Base-by-base conservation (phyloP, 371 early-diverging fungal species). In the Lichtheimia ornata region DNA sequence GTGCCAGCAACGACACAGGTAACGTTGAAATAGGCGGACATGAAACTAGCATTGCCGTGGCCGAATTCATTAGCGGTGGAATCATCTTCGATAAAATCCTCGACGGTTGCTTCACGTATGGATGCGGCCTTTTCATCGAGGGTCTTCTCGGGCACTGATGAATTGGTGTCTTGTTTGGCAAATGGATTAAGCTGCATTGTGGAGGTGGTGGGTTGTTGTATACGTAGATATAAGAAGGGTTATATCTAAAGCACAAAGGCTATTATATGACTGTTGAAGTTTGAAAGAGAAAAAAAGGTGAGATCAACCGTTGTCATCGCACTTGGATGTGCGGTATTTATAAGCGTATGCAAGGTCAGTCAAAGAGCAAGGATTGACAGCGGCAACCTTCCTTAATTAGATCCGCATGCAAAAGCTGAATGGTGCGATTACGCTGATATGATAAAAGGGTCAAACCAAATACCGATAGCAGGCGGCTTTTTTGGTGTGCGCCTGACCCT, bases 1-100 rank as follows among this genome's bases (percentile, higher is more conserved):
- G 91, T 90, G 40, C 95, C 95, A 5, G 93, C 92, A 18, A 92
- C 86, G n/a, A 93, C 89, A 74, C 93, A 90, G 35, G 84, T 83
- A 13, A 90, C 75, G 67, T 85, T 88, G 49, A 87, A 79, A 52
- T 81, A 85, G 24, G 84, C 83, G 44, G 79, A 79, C 47, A 79
- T 70, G 28, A 70, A 71, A 20, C 55, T 59, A 49, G 73, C 78
- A n/a, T 59, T 56, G 5, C 78, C 78, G 20, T 71, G 78, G 12
- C 75, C 75, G 54, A 72, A 74, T 28, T 76, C 71, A 59, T 72
- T 67, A 28, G 47, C 55, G 43, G 41, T 44, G 58, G 53, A 44
- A 44, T 65, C 65, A n/a, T 44, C 49, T 51, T 66, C 71, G 13
- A 65, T 61, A 42, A 63, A 73, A 42, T 73, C 66, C 45, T 73